Conservation (phyloP, 1,284 basidiomycete species). For the Fistulinella staudtii region DNA sequence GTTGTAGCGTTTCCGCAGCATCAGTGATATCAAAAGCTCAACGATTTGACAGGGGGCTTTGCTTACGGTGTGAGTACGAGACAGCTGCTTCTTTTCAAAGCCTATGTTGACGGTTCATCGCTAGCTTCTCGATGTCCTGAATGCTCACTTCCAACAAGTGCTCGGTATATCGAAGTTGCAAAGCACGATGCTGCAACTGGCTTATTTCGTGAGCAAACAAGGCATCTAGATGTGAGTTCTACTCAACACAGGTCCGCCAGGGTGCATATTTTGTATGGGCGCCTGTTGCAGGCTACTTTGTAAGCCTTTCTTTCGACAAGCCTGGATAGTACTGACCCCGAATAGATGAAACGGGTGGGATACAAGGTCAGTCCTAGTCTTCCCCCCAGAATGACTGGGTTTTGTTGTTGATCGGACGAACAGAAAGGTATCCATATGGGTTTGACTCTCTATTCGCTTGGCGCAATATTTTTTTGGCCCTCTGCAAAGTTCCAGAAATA, state of each 20-base stretch:
- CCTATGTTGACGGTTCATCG: neutral
- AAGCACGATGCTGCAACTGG: slow-evolving; percentile 81
- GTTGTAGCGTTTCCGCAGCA: slow-evolving; percentile 23
- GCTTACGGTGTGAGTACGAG: slow-evolving; percentile 58
- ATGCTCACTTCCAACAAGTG: slow-evolving; percentile 74
- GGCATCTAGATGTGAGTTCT: neutral
- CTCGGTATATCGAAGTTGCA: slow-evolving; percentile 72
- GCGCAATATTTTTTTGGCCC: slow-evolving; percentile 80
- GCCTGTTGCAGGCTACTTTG: slow-evolving; percentile 55
- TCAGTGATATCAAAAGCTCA: neutral
- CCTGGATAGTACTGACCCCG: slow-evolving; percentile 10
- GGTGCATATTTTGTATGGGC: slow-evolving; percentile 68
- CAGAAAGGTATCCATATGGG: slow-evolving; percentile 68
- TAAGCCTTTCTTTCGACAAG: slow-evolving; percentile 27
- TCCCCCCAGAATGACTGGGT: neutral
- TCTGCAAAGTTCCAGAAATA: slow-evolving; percentile 65
- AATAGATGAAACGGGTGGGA: slow-evolving; percentile 53
- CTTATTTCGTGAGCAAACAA: slow-evolving; percentile 61
- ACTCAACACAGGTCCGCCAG: slow-evolving; percentile 23
- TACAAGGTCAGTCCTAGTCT: slow-evolving; percentile 60
- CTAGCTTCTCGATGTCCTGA: slow-evolving; percentile 80
- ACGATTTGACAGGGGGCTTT: slow-evolving; percentile 52
- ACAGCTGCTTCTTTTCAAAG: neutral
- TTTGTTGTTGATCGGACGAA: slow-evolving; percentile 5
- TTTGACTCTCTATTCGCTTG: slow-evolving; percentile 65